A percentile compares a stretch with the other conserved stretches of the same genome.
phyloP scores from a whole-genome alignment of 495 filamentous ascomycete genomes.

The Annulohypoxylon bovei region DNA sequence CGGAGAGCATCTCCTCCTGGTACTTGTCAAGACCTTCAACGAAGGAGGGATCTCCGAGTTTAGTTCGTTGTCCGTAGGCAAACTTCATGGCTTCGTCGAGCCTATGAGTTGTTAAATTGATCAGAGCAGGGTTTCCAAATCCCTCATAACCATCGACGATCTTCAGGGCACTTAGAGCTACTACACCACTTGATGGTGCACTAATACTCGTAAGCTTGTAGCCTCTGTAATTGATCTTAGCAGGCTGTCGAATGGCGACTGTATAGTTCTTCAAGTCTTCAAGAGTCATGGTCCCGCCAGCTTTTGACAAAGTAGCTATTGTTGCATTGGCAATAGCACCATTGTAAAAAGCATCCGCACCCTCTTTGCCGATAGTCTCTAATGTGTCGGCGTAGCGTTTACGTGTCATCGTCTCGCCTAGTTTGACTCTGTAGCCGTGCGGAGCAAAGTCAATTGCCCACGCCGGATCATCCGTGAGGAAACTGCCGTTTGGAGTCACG shows the following conservation, averaged over 20 bases:
- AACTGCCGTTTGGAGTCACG: constrained; percentile 28
- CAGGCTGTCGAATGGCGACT: constrained; percentile 66
- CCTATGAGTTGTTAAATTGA: constrained; percentile 76
- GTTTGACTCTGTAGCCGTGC: constrained; percentile 64
- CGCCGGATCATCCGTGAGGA: constrained; percentile 65
- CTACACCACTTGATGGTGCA: constrained; percentile 74
- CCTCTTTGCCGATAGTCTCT: constrained; percentile 71
- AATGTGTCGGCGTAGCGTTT: constrained; percentile 79
- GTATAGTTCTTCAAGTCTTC: constrained; percentile 76
- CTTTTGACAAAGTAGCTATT: constrained; percentile 66
- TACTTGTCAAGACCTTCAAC: constrained; percentile 70
- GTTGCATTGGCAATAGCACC: constrained; percentile 76
- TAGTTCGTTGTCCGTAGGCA: constrained; percentile 71
- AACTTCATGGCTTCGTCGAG: constrained; percentile 84
- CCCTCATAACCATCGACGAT: constrained; percentile 72
- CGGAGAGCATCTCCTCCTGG: constrained; percentile 70
- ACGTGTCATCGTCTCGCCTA: constrained; percentile 77
- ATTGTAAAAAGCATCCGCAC: constrained; percentile 76
- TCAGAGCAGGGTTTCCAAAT: constrained; percentile 60
- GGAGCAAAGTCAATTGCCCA: constrained; percentile 88
- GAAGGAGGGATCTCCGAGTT: constrained; percentile 80
- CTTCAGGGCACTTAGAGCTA: constrained; percentile 74
- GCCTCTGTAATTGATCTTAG: constrained; percentile 72
- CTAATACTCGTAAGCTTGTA: constrained; percentile 71
- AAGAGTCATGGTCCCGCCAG: constrained; percentile 81